These are phyloP conservation scores for Kwoniella newhampshirensis DNA, from an alignment of 768 basidiomycete genomes.

Conservation along the genomic window DNA sequence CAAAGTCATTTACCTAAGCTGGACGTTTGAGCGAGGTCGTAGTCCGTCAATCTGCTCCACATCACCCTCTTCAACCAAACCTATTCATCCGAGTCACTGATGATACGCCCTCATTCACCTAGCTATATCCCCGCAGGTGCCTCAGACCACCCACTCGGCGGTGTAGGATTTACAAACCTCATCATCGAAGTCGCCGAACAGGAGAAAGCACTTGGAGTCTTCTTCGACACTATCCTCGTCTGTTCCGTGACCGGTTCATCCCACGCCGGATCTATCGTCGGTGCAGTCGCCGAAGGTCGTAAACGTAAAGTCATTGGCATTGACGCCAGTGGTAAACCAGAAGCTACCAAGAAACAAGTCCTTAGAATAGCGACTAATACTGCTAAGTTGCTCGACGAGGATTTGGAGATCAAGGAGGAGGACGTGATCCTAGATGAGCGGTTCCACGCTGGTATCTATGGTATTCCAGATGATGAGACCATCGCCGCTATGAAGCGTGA, in stretches of 20 bases:
- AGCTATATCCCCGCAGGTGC: slow-evolving; percentile 42
- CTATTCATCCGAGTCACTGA: too few species aligned
- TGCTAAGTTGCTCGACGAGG: slow-evolving; percentile 25
- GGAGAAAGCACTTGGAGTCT: slow-evolving; percentile 28
- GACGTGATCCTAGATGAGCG: slow-evolving; percentile 33
- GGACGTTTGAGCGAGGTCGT: too few species aligned
- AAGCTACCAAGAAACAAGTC: slow-evolving; percentile 32
- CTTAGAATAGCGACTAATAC: slow-evolving; percentile 30
- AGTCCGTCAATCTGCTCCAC: too few species aligned
- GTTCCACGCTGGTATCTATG: slow-evolving; percentile 40
- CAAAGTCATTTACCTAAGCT: too few species aligned
- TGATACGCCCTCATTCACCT: background rate
- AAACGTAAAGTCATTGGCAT: slow-evolving; percentile 39
- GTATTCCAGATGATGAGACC: slow-evolving; percentile 34
- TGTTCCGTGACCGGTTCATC: slow-evolving; percentile 40
- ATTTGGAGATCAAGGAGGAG: slow-evolving; percentile 22
- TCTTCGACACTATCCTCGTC: slow-evolving; percentile 39
- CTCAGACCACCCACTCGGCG: slow-evolving; percentile 37
- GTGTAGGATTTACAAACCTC: slow-evolving; percentile 28
- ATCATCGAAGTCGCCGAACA: slow-evolving; percentile 37
- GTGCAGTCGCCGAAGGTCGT: slow-evolving; percentile 32
- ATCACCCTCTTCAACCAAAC: too few species aligned
- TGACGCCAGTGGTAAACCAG: slow-evolving; percentile 36
- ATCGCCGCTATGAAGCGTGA: slow-evolving; percentile 35
- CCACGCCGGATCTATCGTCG: slow-evolving; percentile 36